Conservation (phyloP, 2,329 filamentous ascomycete genomes). For the Coniochaeta ligniaria region DNA sequence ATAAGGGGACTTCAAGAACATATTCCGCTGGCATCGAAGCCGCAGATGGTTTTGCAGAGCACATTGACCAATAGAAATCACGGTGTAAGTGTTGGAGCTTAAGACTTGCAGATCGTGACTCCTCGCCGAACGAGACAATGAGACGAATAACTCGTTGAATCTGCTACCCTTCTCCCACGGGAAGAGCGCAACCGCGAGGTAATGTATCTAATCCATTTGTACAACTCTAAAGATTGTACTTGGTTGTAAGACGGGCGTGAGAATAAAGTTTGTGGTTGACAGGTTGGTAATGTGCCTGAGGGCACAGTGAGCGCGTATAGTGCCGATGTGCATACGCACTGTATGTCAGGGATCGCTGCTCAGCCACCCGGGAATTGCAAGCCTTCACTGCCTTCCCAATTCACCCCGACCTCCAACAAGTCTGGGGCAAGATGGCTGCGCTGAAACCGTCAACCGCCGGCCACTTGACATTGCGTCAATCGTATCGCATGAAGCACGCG, state of each 20-base stretch:
- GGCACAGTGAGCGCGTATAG: not conserved
- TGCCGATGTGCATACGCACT: no score
- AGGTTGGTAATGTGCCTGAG: no score
- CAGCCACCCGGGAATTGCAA: not conserved
- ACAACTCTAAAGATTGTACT: no score
- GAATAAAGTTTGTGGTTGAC: no score
- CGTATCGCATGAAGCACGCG: not conserved
- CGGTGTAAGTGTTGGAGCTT: not conserved
- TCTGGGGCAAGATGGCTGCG: not conserved
- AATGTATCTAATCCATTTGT: no score
- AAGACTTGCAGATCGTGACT: not conserved
- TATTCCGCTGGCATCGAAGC: not conserved
- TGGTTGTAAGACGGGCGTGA: no score
- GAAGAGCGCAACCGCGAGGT: not conserved
- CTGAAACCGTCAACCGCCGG: conserved; percentile 2
- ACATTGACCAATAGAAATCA: not conserved
- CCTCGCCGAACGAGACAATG: not conserved
- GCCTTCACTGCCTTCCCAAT: not conserved
- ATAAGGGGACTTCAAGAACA: no score
- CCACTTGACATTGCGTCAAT: not conserved
- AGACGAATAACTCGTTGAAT: no score
- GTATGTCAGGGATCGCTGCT: not conserved
- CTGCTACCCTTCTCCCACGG: not conserved
- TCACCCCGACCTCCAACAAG: not conserved
- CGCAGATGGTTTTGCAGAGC: not conserved